Base-by-base conservation (phyloP, 495 filamentous ascomycete species). In the Aspergillus cristatus region DNA sequence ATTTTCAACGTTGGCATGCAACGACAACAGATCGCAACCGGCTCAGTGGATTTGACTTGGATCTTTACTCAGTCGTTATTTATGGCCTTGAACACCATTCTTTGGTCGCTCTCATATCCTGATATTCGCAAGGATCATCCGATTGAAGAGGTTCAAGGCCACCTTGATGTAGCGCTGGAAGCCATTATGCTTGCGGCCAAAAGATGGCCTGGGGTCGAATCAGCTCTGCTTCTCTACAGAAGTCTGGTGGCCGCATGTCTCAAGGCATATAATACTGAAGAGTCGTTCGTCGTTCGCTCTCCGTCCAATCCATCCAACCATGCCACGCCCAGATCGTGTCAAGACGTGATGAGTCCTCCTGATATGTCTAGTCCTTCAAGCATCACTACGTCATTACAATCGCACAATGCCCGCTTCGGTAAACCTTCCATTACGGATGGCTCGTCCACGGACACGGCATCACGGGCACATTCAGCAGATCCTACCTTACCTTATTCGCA, bases 91-190 rank as follows among this genome's bases (percentile, higher is more conserved):
- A 90, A 91, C 49, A 86, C 83, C 15, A 72, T 94, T 24, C 74
- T 97, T 2, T 97, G 90, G 90, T 70, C 80, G 6, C 70, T 93
- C 15, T 90, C 85, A 2, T 93, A 90, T 50, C 73, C 80, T 10
- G 84, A 89, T 39, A 75, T 95, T 32, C 82, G 90, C 15, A 67
- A 66, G 32, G 60, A 74, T 17, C 78, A 94, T 55, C 49, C 63
- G 11, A 74, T 75, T 16, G 78, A 83, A 28, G 78, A 88, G 47
- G 76, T 93, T 8, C 76, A 86, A 51, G 61, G 71, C 18, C 70
- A 84, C 39, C 68, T 93, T 14, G 67, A 78, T 17, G 72, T 75
- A 24, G 83, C 83, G 3, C 53, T 94, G 20, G 81, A 90, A 37
- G 75, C 79, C 11, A 81, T 97, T 35, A 62, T 74, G 14, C 74